phyloP scores from a whole-genome alignment of 2,329 filamentous ascomycete genomes.

The Triangularia verruculosa region DNA sequence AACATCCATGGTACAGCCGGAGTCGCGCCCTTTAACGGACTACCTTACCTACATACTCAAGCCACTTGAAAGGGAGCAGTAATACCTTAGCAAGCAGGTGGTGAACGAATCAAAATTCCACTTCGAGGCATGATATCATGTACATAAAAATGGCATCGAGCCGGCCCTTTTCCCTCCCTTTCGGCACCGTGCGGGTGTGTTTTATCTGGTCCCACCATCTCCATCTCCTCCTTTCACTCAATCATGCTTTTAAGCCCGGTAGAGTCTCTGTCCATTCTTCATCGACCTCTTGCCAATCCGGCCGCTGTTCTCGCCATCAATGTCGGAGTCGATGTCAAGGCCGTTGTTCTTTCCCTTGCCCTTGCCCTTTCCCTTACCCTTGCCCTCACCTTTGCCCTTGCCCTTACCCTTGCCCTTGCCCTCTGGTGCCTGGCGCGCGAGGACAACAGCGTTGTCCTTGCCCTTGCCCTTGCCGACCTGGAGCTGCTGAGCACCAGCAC shows the following conservation, averaged over 20 bases:
- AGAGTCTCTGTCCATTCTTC: not conserved
- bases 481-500: not conserved
- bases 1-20: too few relatives aligned
- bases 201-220: not conserved
- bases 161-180: not conserved
- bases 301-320: not conserved
- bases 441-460: not conserved
- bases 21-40: too few relatives aligned
- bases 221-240: not conserved
- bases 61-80: too few relatives aligned
- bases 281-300: not conserved
- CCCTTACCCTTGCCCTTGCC: not conserved
- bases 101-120: not conserved
- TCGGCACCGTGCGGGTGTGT: not conserved
- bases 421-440: not conserved
- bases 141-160: not conserved
- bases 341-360: not conserved
- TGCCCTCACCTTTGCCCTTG: not conserved
- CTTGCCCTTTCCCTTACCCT: not conserved
- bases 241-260: not conserved
- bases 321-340: not conserved
- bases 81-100: too few relatives aligned
- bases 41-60: too few relatives aligned
- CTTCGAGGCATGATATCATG: not conserved
- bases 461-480: not conserved